Evolutionary conservation across 345 rosid species (phyloP).

Genomic region (Angophora floribunda): DNA sequence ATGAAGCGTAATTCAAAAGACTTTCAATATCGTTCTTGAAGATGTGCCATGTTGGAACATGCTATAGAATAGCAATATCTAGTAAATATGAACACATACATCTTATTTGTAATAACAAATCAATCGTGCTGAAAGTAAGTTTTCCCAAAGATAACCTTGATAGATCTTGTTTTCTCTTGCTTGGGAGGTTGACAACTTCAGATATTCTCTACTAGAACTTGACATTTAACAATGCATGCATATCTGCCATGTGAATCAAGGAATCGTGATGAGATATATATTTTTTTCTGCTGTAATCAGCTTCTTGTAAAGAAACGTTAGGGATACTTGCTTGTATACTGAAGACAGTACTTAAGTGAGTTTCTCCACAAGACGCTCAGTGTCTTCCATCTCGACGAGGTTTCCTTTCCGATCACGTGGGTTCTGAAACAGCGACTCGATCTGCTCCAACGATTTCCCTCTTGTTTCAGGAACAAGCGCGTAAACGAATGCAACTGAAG

Average conservation of each 20-base stretch:
- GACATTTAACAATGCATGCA: not conserved
- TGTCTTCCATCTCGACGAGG: not conserved
- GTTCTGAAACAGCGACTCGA: conserved; percentile 30
- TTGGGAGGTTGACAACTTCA: not conserved
- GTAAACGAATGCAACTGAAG: conserved; percentile 34
- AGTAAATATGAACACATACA: not conserved
- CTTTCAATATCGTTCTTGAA: not conserved
- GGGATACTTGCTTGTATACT: not conserved
- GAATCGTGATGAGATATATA: not conserved
- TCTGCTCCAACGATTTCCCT: conserved; percentile 62
- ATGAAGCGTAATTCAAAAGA: not conserved
- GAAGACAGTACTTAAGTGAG: not conserved
- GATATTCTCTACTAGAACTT: not conserved
- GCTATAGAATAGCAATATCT: rapidly evolving
- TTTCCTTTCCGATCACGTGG: not conserved
- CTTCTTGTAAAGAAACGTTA: not conserved
- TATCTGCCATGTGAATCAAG: not conserved
- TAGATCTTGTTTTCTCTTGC: not conserved
- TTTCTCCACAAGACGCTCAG: not conserved
- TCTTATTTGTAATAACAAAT: rapidly evolving
- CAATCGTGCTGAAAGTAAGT: not conserved
- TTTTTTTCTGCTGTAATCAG: not conserved
- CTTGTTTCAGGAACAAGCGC: conserved; percentile 49
- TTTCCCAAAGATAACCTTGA: not conserved
- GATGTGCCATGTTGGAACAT: not conserved